Base-by-base conservation (phyloP, 176 grass and related monocot genomes). In the Bonia amplexicaulis region DNA sequence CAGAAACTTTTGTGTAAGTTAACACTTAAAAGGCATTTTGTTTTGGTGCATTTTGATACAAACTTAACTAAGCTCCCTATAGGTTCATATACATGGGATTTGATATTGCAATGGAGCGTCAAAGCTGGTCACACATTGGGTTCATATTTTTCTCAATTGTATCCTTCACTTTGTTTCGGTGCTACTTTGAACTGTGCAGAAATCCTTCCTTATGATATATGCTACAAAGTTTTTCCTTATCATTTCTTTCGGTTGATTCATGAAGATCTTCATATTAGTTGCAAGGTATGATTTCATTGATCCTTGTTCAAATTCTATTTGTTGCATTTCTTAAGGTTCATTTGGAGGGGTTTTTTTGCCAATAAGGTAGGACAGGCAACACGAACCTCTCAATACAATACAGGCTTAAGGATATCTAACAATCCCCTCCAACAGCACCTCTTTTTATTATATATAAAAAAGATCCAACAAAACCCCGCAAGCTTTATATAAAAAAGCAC, bases 71-170 rank as follows among this genome's bases (percentile, higher is more conserved):
- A 84, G n/a, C 13, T 41, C 33, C 22, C 63, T 69, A 61, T 78
- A 97, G 92, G 66, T 97, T 97, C 76, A 97, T 97, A 89, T 94
- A 97, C 52, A 98, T 98, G 96, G 96, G 96, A 54, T 93, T 98
- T 66, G 88, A 98, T 90, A 98, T 98, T 89, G 91, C 91, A 27
- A 91, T 98, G 66, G 89, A 95, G 82, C 81, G 80, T 53, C 91
- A 98, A 86, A 98, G 93, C 74, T 98, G 93, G 96, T 93, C 95
- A 58, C 96, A 95, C 66, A 68, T 95, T 76, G 93, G 93, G 42
- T 98, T 95, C 78, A 98, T 95, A 80, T 95, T 98, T 90, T 98
- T 98, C 84, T 95, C 93, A 82, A 92, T 98, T 82, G 96, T 98
- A 98, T 98, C 91, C 96, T 98, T 89, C 29, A 51, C 12, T 31